Evolutionary conservation across 805 yeast species (phyloP).

Genomic region (Candida michaelii): DNA sequence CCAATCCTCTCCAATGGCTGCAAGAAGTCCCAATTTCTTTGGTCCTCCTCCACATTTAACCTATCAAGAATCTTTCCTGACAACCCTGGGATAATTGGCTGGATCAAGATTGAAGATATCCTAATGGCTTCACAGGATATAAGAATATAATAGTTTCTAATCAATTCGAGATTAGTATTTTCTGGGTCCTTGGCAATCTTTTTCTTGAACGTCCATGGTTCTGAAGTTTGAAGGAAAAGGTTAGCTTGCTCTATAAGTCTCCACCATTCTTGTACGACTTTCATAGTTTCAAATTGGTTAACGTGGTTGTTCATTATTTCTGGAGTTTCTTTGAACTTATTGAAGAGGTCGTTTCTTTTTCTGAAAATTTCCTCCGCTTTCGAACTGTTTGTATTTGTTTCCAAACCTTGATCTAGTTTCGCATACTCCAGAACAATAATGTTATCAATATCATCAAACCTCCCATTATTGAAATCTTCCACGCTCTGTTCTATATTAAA

Average conservation of each 20-base stretch:
- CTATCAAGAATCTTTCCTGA: constrained; percentile 58
- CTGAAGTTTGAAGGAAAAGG: constrained; percentile 60
- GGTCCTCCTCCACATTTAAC: constrained; percentile 49
- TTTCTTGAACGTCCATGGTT: constrained; percentile 69
- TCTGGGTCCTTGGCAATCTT: constrained; percentile 7
- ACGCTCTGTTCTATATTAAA: constrained; percentile 57
- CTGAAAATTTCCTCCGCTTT: background rate
- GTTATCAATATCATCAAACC: constrained; percentile 23
- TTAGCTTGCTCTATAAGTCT: constrained; percentile 58
- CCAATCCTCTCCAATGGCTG: constrained; percentile 54
- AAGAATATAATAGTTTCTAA: constrained; percentile 54
- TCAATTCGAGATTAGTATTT: constrained; percentile 10
- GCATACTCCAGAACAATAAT: no score
- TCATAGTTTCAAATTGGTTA: constrained; percentile 49
- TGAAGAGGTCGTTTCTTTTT: constrained; percentile 22
- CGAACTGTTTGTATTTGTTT: background rate
- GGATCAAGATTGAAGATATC: constrained; percentile 61
- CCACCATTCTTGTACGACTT: constrained; percentile 63
- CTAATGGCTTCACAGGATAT: constrained; percentile 71
- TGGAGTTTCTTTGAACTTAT: constrained; percentile 34
- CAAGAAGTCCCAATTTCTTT: constrained; percentile 47
- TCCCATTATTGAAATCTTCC: constrained; percentile 21
- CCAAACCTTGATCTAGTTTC: no score
- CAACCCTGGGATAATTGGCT: constrained; percentile 72
- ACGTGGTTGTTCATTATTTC: constrained; percentile 44